Conservation (phyloP, 192 early-diverging fungal genomes). For the Coemansia sp. region DNA sequence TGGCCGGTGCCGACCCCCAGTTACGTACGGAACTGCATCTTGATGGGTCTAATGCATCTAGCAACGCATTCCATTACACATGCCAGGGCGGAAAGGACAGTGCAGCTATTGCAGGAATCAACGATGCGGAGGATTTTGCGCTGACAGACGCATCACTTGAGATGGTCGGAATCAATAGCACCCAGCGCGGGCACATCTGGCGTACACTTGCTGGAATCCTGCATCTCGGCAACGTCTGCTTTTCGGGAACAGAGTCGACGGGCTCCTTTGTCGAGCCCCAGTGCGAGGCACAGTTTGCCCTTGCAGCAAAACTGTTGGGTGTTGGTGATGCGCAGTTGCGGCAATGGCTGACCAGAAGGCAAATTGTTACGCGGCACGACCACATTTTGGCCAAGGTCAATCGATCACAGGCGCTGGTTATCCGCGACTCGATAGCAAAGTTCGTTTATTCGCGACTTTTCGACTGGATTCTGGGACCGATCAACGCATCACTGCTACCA, state of each 20-base stretch:
- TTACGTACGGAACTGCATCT: slow-evolving; percentile 71
- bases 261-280: slow-evolving; percentile 66
- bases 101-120: slow-evolving; percentile 50
- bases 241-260: slow-evolving; percentile 57
- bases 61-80: slow-evolving; percentile 52
- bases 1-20: slow-evolving; percentile 72
- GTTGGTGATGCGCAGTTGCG: slow-evolving; percentile 71
- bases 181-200: slow-evolving; percentile 78
- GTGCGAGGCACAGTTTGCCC: slow-evolving; percentile 66
- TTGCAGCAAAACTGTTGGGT: slow-evolving; percentile 79
- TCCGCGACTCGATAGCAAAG: slow-evolving; percentile 71
- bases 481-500: slow-evolving; percentile 69
- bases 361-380: slow-evolving; percentile 77
- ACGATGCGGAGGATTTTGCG: slow-evolving; percentile 63
- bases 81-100: slow-evolving; percentile 53
- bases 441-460: slow-evolving; percentile 80
- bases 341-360: slow-evolving; percentile 79
- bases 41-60: slow-evolving; percentile 67
- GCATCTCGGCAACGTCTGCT: slow-evolving; percentile 84
- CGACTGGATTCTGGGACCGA: slow-evolving; percentile 77
- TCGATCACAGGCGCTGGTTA: slow-evolving; percentile 65
- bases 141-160: slow-evolving; percentile 78
- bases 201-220: slow-evolving; percentile 84
- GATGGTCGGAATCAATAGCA: slow-evolving; percentile 75
- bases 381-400: slow-evolving; percentile 76